A percentile compares a stretch with the other conserved stretches of the same genome.
Conservation (phyloP, 2,329 filamentous ascomycete species). For the Penicillium sp. region DNA sequence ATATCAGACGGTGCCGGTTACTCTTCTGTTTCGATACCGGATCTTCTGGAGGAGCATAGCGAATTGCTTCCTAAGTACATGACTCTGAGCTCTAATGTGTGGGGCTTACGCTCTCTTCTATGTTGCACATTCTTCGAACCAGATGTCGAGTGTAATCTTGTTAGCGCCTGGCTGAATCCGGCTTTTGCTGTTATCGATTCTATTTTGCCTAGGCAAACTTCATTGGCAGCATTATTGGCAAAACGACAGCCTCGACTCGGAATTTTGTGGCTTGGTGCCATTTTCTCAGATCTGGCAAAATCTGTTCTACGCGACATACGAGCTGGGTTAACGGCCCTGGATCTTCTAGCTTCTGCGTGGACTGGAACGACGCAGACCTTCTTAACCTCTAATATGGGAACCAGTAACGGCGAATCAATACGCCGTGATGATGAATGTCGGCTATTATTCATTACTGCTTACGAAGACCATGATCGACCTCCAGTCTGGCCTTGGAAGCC, state of each 20-base stretch:
- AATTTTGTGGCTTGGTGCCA: slow-evolving; percentile 21
- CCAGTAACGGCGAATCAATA: slow-evolving; percentile 6
- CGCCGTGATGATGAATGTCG: slow-evolving; percentile 21
- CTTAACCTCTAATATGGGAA: slow-evolving; percentile 9
- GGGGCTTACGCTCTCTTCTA: slow-evolving; percentile 22
- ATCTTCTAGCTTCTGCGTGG: slow-evolving; percentile 20
- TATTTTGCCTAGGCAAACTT: slow-evolving; percentile 3
- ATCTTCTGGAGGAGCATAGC: slow-evolving; percentile 5
- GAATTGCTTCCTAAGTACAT: slow-evolving; percentile 17
- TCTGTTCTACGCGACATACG: slow-evolving; percentile 12
- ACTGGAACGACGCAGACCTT: slow-evolving; percentile 14
- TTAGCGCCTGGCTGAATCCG: slow-evolving; percentile 22
- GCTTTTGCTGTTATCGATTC: slow-evolving; percentile 15
- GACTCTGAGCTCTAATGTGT: slow-evolving; percentile 21
- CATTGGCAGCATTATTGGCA: slow-evolving; percentile 11
- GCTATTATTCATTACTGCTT: slow-evolving; percentile 16
- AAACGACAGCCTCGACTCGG: slow-evolving; percentile 14
- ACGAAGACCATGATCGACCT: slow-evolving; percentile 11
- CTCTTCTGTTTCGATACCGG: slow-evolving; percentile 3
- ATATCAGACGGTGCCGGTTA: neutral
- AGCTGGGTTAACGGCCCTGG: slow-evolving; percentile 9
- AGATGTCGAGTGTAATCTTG: slow-evolving; percentile 22
- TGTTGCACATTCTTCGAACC: slow-evolving; percentile 22
- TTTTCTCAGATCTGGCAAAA: slow-evolving; percentile 11
- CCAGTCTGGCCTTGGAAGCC: slow-evolving; percentile 20